A percentile compares a stretch with the other conserved stretches of the same genome.
These are phyloP conservation scores for Pseudodiploospora longispora DNA, from an alignment of 2,329 filamentous ascomycete genomes.

Conservation along the genomic window DNA sequence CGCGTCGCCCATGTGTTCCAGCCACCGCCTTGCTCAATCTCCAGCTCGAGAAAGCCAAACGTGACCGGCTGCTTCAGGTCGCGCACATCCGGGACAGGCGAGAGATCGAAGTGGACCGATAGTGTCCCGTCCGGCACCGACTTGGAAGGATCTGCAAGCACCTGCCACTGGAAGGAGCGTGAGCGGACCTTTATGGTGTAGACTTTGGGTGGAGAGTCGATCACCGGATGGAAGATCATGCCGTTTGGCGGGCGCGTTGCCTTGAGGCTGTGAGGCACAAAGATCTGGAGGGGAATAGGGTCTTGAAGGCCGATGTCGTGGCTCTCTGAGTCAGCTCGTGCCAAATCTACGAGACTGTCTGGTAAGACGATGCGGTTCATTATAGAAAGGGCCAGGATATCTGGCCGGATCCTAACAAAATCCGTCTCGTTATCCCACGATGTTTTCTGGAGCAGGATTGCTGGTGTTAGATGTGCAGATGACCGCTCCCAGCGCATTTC, in stretches of 20 bases:
- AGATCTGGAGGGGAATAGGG: constrained; percentile 12
- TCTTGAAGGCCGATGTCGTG: constrained; percentile 7
- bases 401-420: constrained; percentile 19
- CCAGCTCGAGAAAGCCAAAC: constrained; percentile 17
- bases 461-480: constrained; percentile 8
- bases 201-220: constrained; percentile 6
- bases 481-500: constrained; percentile 17
- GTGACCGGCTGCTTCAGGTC: constrained; percentile 13
- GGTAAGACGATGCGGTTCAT: constrained; percentile 20
- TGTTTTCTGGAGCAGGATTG: constrained; percentile 20
- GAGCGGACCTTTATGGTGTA: constrained; percentile 13
- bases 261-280: constrained; percentile 14
- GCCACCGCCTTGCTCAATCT: not conserved
- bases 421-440: constrained; percentile 20
- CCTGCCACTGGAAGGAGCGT: constrained; percentile 20
- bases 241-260: constrained; percentile 16
- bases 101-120: constrained; percentile 18
- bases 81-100: constrained; percentile 13
- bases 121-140: constrained; percentile 12
- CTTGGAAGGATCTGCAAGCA: constrained; percentile 12
- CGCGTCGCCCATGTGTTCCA: constrained; percentile 10
- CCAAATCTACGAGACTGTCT: constrained; percentile 14
- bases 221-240: constrained; percentile 16
- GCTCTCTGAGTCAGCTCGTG: constrained; percentile 7
- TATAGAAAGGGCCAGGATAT: constrained; percentile 16